Evolutionary conservation across 1,139 yeast species (phyloP).

Genomic region (Pneumocystis canis): DNA sequence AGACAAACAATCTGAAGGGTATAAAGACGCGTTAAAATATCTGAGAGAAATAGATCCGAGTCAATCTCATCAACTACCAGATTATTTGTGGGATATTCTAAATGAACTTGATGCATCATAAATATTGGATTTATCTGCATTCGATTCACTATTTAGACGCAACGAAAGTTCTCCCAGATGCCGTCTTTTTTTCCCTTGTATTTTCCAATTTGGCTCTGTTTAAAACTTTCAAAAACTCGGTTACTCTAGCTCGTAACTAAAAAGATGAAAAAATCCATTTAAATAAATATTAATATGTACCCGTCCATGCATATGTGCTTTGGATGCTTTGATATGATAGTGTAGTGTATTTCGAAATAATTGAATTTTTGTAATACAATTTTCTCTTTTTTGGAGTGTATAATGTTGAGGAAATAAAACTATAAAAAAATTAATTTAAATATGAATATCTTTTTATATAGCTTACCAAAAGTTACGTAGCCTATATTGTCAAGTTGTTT

Average conservation of each 20-base stretch:
- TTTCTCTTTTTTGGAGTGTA: slow-evolving; percentile 35
- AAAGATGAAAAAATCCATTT: background rate
- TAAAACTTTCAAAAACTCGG: slow-evolving; percentile 83
- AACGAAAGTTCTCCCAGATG: slow-evolving; percentile 70
- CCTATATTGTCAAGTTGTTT: slow-evolving; percentile 26
- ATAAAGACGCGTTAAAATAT: background rate
- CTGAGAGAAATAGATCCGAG: background rate
- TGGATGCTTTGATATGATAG: slow-evolving; percentile 93
- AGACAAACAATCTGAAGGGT: background rate
- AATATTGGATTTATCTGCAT: background rate
- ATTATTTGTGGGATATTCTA: background rate
- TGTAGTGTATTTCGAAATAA: slow-evolving; percentile 93
- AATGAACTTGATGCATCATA: background rate
- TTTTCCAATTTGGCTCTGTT: slow-evolving; percentile 89
- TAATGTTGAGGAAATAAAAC: slow-evolving; percentile 22
- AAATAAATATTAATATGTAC: background rate
- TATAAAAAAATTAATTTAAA: background rate
- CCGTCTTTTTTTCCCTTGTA: slow-evolving; percentile 69
- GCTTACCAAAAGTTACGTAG: slow-evolving; percentile 33
- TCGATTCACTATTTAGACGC: background rate
- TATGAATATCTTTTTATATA: slow-evolving; percentile 47
- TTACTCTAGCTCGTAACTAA: slow-evolving; percentile 79
- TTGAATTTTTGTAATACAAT: slow-evolving; percentile 76
- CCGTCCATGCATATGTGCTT: slow-evolving; percentile 95
- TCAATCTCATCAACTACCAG: background rate